These are phyloP conservation scores for Rutstroemia sydowiana DNA, from an alignment of 2,329 filamentous ascomycete genomes.

Conservation along the genomic window DNA sequence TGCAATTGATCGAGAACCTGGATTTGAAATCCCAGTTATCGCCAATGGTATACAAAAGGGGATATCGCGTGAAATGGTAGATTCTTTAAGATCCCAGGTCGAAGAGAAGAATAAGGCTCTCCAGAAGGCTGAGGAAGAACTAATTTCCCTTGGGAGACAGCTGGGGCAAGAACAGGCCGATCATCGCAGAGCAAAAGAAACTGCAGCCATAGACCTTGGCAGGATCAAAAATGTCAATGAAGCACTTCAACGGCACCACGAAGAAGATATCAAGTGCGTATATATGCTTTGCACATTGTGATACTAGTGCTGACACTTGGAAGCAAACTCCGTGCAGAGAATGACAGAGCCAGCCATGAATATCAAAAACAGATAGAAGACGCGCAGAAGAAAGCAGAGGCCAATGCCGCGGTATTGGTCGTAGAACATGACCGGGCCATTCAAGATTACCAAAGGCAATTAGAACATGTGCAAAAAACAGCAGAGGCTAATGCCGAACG, in stretches of 20 bases:
- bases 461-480: constrained; percentile 41
- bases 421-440: constrained; percentile 30
- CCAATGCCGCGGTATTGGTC: constrained; percentile 33
- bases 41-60: constrained; percentile 78
- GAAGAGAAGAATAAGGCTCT: constrained; percentile 58
- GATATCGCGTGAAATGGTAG: constrained; percentile 88
- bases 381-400: constrained; percentile 40
- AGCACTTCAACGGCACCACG: constrained; percentile 61
- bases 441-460: constrained; percentile 35
- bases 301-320: constrained; percentile 15
- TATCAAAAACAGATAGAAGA: constrained; percentile 39
- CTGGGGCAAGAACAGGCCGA: constrained; percentile 68
- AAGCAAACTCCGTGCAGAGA: constrained; percentile 30
- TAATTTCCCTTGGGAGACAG: constrained; percentile 42
- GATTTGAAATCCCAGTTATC: constrained; percentile 74
- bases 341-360: constrained; percentile 25
- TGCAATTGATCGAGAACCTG: constrained; percentile 85
- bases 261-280: constrained; percentile 52
- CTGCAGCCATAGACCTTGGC: constrained; percentile 43
- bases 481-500: constrained; percentile 44
- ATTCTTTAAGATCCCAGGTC: constrained; percentile 70
- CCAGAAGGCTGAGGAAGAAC: constrained; percentile 39
- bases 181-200: constrained; percentile 58
- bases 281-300: neutral
- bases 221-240: constrained; percentile 51